These are phyloP conservation scores for Barnettozyma vustinii DNA, from an alignment of 805 yeast genomes.

Conservation along the genomic window DNA sequence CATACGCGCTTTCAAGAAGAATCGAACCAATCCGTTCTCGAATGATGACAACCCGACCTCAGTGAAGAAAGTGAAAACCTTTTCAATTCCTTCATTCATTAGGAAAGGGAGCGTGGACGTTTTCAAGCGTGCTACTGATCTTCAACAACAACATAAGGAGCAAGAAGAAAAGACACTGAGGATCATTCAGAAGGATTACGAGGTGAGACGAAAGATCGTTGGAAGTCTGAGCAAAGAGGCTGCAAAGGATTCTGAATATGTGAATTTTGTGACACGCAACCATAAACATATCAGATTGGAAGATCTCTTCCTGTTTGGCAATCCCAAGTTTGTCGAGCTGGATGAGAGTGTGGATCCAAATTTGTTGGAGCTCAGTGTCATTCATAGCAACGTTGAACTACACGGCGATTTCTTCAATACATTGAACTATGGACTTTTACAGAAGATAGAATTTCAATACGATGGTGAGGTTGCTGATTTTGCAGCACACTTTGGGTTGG, in stretches of 20 bases:
- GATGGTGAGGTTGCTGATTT: constrained; percentile 4
- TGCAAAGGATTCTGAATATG: constrained; percentile 3
- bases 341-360: neutral
- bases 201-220: neutral
- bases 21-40: neutral
- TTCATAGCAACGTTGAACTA: neutral
- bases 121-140: constrained; percentile 1
- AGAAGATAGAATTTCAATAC: neutral
- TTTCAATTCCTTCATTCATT: constrained; percentile 3
- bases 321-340: constrained; percentile 6
- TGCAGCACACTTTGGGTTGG: constrained; percentile 7
- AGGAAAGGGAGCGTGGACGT: neutral
- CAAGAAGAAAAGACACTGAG: constrained; percentile 5
- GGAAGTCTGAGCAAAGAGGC: constrained; percentile 6
- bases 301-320: constrained; percentile 9
- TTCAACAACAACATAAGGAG: constrained; percentile 3
- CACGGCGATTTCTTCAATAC: constrained; percentile 12
- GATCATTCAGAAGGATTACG: constrained; percentile 1
- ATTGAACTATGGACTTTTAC: neutral
- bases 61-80: neutral
- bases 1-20: neutral
- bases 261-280: neutral
- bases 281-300: constrained; percentile 1
- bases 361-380: neutral
- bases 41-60: neutral